Evolutionary conservation across 2,329 filamentous ascomycete species (phyloP).

Genomic region (Hypoxylon sp.): DNA sequence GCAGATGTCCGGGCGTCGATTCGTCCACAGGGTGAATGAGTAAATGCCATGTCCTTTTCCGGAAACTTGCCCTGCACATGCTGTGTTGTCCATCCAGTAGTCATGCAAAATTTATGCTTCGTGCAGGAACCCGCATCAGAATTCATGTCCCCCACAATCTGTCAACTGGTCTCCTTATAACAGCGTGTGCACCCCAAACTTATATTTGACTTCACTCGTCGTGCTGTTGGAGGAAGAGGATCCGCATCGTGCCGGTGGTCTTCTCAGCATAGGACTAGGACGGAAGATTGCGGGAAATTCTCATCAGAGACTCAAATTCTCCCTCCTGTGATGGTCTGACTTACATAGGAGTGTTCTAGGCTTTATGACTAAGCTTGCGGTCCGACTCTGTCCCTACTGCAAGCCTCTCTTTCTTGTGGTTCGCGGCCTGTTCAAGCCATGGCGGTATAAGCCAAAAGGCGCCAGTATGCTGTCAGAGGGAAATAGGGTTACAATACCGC

Average conservation of each 20-base stretch:
- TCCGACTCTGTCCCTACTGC: slow-evolving; percentile 6
- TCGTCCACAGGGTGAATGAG: slow-evolving; percentile 17
- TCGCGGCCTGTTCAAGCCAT: slow-evolving; percentile 36
- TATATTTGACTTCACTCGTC: slow-evolving; percentile 17
- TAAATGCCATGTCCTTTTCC: slow-evolving; percentile 21
- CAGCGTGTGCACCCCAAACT: slow-evolving; percentile 7
- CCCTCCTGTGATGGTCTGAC: slow-evolving; percentile 13
- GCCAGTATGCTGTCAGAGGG: slow-evolving; percentile 16
- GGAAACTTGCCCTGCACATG: slow-evolving; percentile 14
- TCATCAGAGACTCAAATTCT: neutral
- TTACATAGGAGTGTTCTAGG: slow-evolving; percentile 16
- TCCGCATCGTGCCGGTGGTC: slow-evolving; percentile 12
- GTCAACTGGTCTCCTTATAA: slow-evolving; percentile 23
- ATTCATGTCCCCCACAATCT: slow-evolving; percentile 22
- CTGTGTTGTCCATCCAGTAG: slow-evolving; percentile 13
- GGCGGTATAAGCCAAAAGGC: slow-evolving; percentile 29
- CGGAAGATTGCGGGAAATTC: slow-evolving; percentile 27
- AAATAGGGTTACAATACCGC: slow-evolving; percentile 27
- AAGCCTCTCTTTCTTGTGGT: slow-evolving; percentile 29
- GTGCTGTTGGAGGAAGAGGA: slow-evolving; percentile 1
- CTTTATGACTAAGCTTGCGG: slow-evolving; percentile 33
- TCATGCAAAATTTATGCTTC: slow-evolving; percentile 7
- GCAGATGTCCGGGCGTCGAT: slow-evolving; percentile 10
- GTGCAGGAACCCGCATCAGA: slow-evolving; percentile 31
- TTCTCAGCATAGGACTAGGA: slow-evolving; percentile 11